Evolutionary conservation across 495 filamentous ascomycete species (phyloP), one percentile per base, ranked within the genome.

Genomic region (Xylaria longipes): DNA sequence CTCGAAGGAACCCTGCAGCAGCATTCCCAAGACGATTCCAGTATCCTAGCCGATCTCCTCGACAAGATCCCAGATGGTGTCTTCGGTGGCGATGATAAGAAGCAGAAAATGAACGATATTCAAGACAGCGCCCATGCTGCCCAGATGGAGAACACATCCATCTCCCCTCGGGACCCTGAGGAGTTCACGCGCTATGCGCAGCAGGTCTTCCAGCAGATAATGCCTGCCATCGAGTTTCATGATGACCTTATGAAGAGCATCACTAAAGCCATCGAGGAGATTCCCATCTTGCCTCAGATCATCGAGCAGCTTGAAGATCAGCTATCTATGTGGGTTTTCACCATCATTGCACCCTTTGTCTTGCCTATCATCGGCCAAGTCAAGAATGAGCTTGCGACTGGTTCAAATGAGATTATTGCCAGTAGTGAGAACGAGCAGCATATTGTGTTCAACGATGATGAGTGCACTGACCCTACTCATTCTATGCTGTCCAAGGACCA

Each of bases 401-500:
- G 94, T 11, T 92, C 93, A n/a, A 88, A 87, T 1, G 94, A 97
- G 78, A 90, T 97, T 72, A 97, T 97, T 69, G 86, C 91, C 71
- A 91, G 87, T 79, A 92, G 91, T 77, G 87, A 90, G 77, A 87
- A 92, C 50, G 89, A 94, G 79, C 94, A 97, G 79, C 89, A 90
- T 72, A 87, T 94, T 65, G 93, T 97, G 35, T 97, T 97, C 80
- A 76, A 91, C n/a, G 90, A 97, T 73, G 90, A 95, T 72, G 56
- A 83, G 46, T 91, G 80, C 62, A 87, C 88, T 27, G 90, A 97
- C 76, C 94, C 94, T 9, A 97, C 94, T 12, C 94, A 97, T 79
- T 94, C 92, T n/a, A 97, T 97, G 94, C 87, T 97, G 25, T 93
- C 92, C 54, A 97, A 97, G 84, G 94, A 97, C 75, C 94, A 97